Percentiles rank a stretch among this genome's conserved stretches.
phyloP scores from a whole-genome alignment of 78 protist species.

The Salpingoeca rosetta region DNA sequence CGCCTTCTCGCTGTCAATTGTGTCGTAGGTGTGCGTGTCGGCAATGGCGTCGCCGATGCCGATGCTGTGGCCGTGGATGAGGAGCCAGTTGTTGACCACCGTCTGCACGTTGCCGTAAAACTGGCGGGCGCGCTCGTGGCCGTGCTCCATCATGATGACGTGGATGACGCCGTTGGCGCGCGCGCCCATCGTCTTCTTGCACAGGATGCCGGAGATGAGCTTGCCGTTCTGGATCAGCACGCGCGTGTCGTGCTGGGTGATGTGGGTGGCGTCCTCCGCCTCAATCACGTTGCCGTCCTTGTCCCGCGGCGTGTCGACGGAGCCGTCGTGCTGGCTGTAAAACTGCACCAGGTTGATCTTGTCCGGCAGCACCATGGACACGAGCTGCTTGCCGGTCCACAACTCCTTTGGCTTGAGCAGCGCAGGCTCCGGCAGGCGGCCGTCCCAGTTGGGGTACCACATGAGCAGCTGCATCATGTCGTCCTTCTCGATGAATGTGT shows the following conservation, averaged over 20 bases:
- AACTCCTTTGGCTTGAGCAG: slow-evolving; percentile 92
- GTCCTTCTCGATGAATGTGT: slow-evolving; percentile 77
- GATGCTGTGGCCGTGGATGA: slow-evolving; percentile 78
- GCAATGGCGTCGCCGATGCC: slow-evolving; percentile 96
- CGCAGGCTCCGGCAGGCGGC: slow-evolving; percentile 93
- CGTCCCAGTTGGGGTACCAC: slow-evolving; percentile 86
- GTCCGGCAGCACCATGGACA: slow-evolving; percentile 75
- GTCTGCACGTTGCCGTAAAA: slow-evolving; percentile 74
- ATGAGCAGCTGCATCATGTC: slow-evolving; percentile 82
- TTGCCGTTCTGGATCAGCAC: slow-evolving; percentile 83
- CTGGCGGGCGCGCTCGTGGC: slow-evolving; percentile 66
- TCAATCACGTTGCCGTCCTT: not conserved
- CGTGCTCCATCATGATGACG: slow-evolving; percentile 78
- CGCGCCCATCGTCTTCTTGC: slow-evolving; percentile 70
- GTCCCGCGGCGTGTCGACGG: no score
- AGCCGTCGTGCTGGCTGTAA: slow-evolving; percentile 2
- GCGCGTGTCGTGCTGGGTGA: slow-evolving; percentile 61
- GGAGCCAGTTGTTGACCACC: slow-evolving; percentile 84
- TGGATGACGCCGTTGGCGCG: slow-evolving; percentile 69
- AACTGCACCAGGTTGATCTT: slow-evolving; percentile 36
- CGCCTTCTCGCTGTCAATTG: slow-evolving; percentile 30
- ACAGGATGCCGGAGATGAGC: slow-evolving; percentile 77
- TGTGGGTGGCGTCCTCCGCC: slow-evolving; percentile 35
- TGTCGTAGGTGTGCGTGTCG: slow-evolving; percentile 22
- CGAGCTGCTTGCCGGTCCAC: slow-evolving; percentile 98